These are phyloP conservation scores for Lichtheimia hyalospora DNA, from an alignment of 371 early-diverging fungal genomes.

Conservation along the genomic window DNA sequence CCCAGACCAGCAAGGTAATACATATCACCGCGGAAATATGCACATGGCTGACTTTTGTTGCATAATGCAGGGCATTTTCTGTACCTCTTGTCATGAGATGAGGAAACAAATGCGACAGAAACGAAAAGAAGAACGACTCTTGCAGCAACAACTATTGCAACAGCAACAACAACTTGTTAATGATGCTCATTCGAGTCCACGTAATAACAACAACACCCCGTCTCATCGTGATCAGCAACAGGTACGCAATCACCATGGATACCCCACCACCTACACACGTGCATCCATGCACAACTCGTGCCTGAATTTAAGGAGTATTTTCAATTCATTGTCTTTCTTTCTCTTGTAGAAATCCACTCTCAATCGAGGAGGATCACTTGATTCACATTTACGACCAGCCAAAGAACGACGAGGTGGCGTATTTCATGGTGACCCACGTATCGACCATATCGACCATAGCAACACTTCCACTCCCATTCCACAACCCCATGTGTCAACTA, in stretches of 20 bases:
- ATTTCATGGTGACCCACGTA: not conserved
- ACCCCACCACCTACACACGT: no score
- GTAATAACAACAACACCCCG: not conserved
- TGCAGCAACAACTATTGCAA: constrained; percentile 14
- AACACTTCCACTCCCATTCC: not conserved
- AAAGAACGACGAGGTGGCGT: constrained; percentile 10
- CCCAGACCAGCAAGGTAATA: constrained; percentile 74
- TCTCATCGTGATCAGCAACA: not conserved
- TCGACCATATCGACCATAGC: not conserved
- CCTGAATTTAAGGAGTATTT: constrained; percentile 1
- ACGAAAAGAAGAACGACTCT: constrained; percentile 35
- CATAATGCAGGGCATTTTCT: constrained; percentile 46
- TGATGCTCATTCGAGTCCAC: not conserved
- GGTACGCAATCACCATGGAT: not conserved
- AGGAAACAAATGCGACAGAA: constrained; percentile 38
- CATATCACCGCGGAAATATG: not conserved
- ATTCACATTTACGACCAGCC: not conserved
- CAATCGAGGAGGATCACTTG: constrained; percentile 4
- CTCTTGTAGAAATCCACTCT: not conserved
- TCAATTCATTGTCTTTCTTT: not conserved
- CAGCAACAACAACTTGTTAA: constrained; percentile 3
- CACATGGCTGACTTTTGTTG: not conserved
- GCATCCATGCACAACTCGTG: no score
- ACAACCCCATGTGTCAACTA: not conserved
- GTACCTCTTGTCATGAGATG: constrained; percentile 47